Conservation (phyloP, 306 rosid genomes). For the Quercus rubra region DNA sequence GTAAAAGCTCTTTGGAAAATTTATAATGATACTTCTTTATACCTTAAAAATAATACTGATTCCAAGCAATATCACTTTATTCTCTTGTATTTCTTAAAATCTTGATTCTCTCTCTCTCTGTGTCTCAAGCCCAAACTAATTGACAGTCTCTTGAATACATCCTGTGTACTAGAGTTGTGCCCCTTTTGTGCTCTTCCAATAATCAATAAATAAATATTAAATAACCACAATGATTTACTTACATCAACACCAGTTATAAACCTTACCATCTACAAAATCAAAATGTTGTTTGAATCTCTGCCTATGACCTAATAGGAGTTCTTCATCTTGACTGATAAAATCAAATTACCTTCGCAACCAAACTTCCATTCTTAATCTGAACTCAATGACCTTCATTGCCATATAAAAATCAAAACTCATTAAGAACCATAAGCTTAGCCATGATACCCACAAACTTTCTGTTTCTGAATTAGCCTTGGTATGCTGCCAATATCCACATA, state of each 20-base stretch:
- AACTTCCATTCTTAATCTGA: not conserved
- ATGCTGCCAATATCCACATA: too few relatives aligned
- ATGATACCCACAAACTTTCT: not conserved
- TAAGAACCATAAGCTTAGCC: not conserved
- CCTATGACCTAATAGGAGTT: not conserved
- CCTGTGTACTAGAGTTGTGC: too few relatives aligned
- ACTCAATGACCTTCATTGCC: not conserved
- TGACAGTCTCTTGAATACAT: too few relatives aligned
- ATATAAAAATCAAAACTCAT: not conserved
- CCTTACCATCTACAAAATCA: not conserved
- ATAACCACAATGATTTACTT: too few relatives aligned
- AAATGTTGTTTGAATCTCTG: not conserved
- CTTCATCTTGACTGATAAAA: not conserved
- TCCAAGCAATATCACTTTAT: not conserved
- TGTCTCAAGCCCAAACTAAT: not conserved
- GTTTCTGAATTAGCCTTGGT: too few relatives aligned
- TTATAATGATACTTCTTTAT: too few relatives aligned
- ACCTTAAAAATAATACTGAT: not conserved
- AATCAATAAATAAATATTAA: too few relatives aligned
- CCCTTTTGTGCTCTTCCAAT: too few relatives aligned
- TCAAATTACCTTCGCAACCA: not conserved
- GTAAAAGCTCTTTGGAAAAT: not conserved
- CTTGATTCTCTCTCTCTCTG: not conserved
- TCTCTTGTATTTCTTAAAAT: not conserved
- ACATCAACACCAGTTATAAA: not conserved